Evolutionary conservation across 768 basidiomycete genomes (phyloP).

Genomic region (Hirschioporus abietinus): DNA sequence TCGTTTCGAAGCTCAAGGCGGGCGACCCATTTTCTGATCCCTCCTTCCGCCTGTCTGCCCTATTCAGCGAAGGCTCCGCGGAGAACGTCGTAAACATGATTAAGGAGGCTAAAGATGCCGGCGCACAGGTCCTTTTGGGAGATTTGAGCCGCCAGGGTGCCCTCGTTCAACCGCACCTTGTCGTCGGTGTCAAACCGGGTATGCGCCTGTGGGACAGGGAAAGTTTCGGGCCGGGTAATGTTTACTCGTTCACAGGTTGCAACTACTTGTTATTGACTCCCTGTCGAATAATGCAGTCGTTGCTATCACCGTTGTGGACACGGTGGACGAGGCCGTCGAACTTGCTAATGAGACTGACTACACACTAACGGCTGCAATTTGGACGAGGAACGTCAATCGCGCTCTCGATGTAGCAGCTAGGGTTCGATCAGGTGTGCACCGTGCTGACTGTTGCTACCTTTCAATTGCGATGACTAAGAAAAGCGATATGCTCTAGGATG

Average conservation of each 20-base stretch:
- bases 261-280: neutral
- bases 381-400: slow-evolving; percentile 40
- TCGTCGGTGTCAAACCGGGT: slow-evolving; percentile 41
- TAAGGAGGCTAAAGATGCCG: slow-evolving; percentile 36
- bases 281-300: slow-evolving; percentile 28
- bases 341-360: slow-evolving; percentile 51
- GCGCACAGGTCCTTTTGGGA: slow-evolving; percentile 42
- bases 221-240: slow-evolving; percentile 53
- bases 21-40: slow-evolving; percentile 31
- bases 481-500: slow-evolving; percentile 33
- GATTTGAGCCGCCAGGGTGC: slow-evolving; percentile 34
- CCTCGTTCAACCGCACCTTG: slow-evolving; percentile 47
- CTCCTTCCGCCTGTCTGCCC: slow-evolving; percentile 27
- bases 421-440: slow-evolving; percentile 39
- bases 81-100: slow-evolving; percentile 39
- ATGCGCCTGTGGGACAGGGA: slow-evolving; percentile 54
- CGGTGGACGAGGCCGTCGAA: slow-evolving; percentile 48
- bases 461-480: neutral
- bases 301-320: slow-evolving; percentile 39
- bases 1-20: slow-evolving; percentile 31
- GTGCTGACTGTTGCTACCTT: neutral
- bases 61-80: slow-evolving; percentile 42
- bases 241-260: neutral
- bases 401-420: slow-evolving; percentile 42
- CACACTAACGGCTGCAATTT: slow-evolving; percentile 46